A percentile compares a stretch with the other conserved stretches of the same genome.
Evolutionary conservation across 129 eudicot species (phyloP).

Genomic region (Artemisia tridentata): DNA sequence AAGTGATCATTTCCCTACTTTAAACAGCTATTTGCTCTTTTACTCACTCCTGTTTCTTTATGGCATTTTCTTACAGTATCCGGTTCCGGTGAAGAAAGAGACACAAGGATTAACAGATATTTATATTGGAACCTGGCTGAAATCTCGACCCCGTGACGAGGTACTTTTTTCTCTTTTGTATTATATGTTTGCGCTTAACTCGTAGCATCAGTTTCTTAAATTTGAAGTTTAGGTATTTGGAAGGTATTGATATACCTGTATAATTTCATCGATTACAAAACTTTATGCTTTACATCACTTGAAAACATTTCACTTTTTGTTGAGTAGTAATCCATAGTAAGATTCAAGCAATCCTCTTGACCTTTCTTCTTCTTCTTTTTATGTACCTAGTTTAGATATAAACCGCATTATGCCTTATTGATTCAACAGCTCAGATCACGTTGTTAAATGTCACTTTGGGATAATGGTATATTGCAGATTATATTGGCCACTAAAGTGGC

Average conservation of each 20-base stretch:
- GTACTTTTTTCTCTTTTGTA: slow-evolving; percentile 33
- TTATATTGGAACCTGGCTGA: slow-evolving; percentile 81
- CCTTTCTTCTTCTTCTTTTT: background rate
- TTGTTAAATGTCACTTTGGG: background rate
- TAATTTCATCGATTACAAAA: background rate
- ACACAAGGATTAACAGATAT: slow-evolving; percentile 90
- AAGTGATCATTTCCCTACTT: no score
- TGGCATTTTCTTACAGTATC: slow-evolving; percentile 49
- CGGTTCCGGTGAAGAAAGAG: slow-evolving; percentile 76
- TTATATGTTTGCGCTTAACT: background rate
- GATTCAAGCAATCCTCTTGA: background rate
- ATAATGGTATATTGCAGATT: slow-evolving; percentile 35
- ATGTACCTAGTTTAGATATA: background rate
- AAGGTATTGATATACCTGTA: slow-evolving; percentile 13
- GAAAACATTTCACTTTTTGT: background rate
- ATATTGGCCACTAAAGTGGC: slow-evolving; percentile 81
- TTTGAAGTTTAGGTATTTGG: background rate
- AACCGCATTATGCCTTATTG: background rate
- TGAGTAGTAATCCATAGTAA: background rate
- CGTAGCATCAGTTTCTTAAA: background rate
- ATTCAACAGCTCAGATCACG: background rate
- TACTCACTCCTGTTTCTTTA: background rate
- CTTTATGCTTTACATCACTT: slow-evolving; percentile 3
- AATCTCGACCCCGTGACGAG: slow-evolving; percentile 91
- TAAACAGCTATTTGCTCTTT: background rate